phyloP scores from a whole-genome alignment of 345 rosid species.

The Isatis tinctoria region DNA sequence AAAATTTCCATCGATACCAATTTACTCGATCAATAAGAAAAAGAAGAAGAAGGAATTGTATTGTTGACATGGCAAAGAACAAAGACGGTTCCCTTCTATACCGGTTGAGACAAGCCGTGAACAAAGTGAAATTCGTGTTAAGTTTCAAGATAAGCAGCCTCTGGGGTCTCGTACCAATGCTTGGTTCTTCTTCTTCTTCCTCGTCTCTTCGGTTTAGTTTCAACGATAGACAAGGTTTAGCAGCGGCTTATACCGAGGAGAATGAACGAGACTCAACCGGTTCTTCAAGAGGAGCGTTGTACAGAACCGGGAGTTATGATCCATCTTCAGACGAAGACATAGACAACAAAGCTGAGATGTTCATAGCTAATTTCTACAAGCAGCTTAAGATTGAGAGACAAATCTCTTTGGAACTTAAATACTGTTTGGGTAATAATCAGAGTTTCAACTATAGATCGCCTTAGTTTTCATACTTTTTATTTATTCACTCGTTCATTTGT shows the following conservation, averaged over 20 bases:
- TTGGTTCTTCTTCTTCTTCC: conserved; percentile 35
- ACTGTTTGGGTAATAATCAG: conserved; percentile 38
- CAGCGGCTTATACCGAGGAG: conserved; percentile 28
- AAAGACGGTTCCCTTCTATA: conserved; percentile 40
- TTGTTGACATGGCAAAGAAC: conserved; percentile 27
- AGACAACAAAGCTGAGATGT: conserved; percentile 64
- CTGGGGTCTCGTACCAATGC: conserved; percentile 50
- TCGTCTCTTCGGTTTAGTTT: conserved; percentile 49
- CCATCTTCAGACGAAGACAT: conserved; percentile 58
- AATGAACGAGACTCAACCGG: conserved; percentile 11
- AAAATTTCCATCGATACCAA: background rate
- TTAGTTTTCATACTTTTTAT: background rate
- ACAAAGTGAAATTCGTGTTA: conserved; percentile 57
- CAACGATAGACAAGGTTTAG: conserved; percentile 54
- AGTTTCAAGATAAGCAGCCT: conserved; percentile 38
- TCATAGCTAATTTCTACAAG: conserved; percentile 67
- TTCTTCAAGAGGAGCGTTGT: conserved; percentile 31
- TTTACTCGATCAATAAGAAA: background rate
- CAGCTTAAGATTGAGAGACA: conserved; percentile 85
- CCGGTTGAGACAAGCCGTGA: conserved; percentile 63
- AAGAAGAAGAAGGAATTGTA: background rate
- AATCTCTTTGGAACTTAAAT: conserved; percentile 63
- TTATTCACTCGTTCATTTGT: conserved; percentile 4
- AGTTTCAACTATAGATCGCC: conserved; percentile 41
- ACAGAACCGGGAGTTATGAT: conserved; percentile 49